Conservation (phyloP, 139 green algal species). For the Mesotaenium endlicherianum region DNA sequence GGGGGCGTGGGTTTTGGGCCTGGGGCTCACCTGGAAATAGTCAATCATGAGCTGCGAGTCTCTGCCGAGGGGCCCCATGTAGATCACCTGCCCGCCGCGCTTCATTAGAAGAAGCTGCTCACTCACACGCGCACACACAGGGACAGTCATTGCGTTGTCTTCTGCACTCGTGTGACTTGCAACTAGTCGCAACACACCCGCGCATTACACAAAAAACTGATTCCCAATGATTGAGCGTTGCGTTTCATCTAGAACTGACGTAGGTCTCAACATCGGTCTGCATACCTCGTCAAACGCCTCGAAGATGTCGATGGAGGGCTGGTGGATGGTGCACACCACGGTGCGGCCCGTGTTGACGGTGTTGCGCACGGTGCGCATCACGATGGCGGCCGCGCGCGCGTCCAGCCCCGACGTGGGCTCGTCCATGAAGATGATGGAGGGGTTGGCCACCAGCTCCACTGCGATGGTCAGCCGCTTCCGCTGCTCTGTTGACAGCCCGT, state of each 20-base stretch:
- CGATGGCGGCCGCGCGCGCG: conserved; percentile 61
- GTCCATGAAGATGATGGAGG: conserved; percentile 57
- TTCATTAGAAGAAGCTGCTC: conserved; percentile 73
- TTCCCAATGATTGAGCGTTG: too few relatives aligned
- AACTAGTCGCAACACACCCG: too few relatives aligned
- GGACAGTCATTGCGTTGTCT: too few relatives aligned
- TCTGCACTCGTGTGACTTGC: too few relatives aligned
- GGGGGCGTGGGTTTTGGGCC: too few relatives aligned
- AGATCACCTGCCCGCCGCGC: conserved; percentile 70
- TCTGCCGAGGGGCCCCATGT: conserved; percentile 75
- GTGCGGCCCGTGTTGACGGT: conserved; percentile 57
- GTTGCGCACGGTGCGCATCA: conserved; percentile 58
- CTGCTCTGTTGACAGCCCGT: conserved; percentile 66
- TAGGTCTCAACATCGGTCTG: too few relatives aligned
- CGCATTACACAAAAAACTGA: too few relatives aligned
- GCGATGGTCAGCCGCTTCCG: conserved; percentile 89
- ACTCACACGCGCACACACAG: neutral
- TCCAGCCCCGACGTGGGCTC: conserved; percentile 58
- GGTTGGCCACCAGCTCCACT: conserved; percentile 83
- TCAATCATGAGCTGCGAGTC: conserved; percentile 55
- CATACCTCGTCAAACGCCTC: conserved; percentile 23
- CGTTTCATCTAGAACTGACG: too few relatives aligned
- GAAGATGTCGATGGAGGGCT: conserved; percentile 61
- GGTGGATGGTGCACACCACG: conserved; percentile 89
- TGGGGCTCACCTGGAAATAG: conserved; percentile 18